These are phyloP conservation scores for Rubus parviflorus DNA, from an alignment of 306 rosid genomes.

Conservation along the genomic window DNA sequence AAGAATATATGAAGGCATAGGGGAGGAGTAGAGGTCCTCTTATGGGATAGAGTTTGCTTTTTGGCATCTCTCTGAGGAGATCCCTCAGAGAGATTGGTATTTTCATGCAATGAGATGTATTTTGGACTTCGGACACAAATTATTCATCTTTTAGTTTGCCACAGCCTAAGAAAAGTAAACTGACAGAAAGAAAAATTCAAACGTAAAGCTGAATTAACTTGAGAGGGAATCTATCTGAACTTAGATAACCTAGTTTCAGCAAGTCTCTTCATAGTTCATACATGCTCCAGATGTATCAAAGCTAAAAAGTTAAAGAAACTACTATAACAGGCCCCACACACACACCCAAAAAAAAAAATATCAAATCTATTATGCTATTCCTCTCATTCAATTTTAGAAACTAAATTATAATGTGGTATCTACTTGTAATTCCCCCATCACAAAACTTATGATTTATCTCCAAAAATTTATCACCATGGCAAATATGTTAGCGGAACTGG, in stretches of 20 bases:
- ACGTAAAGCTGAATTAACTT: not conserved
- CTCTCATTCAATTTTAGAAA: not conserved
- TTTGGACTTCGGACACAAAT: not conserved
- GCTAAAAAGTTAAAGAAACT: not conserved
- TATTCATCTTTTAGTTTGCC: not conserved
- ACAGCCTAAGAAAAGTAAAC: not conserved
- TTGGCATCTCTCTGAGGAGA: not conserved
- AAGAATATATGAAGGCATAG: not conserved
- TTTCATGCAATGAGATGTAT: not conserved
- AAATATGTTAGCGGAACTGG: constrained; percentile 4
- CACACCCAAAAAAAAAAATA: not conserved
- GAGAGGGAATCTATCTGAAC: not conserved
- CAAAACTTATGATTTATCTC: too few species aligned
- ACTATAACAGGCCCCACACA: not conserved
- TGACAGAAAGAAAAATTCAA: not conserved
- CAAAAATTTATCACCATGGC: not conserved
- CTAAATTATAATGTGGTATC: not conserved
- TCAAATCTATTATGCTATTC: not conserved
- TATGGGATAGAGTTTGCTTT: not conserved
- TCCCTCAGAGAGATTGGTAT: not conserved
- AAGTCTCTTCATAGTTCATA: not conserved
- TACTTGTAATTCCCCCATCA: not conserved
- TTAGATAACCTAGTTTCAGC: not conserved
- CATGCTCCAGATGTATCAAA: not conserved
- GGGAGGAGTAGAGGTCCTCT: not conserved